These are phyloP conservation scores for Rhodosporidiobolus sp. DNA, from an alignment of 768 basidiomycete species.

Conservation along the genomic window DNA sequence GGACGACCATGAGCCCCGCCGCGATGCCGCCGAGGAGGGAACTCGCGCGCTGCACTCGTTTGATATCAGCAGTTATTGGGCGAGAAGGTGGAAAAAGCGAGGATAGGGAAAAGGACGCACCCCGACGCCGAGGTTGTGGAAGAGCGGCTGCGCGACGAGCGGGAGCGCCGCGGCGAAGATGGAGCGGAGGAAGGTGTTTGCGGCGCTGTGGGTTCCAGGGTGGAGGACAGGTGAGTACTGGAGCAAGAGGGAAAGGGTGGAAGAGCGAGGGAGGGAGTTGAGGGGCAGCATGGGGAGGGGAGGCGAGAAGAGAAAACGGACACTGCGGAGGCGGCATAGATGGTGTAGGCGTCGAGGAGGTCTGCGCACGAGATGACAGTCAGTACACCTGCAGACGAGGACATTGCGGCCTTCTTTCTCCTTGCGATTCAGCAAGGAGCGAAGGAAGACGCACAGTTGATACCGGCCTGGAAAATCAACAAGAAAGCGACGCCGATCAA, in stretches of 20 bases:
- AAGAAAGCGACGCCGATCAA: slow-evolving; percentile 48
- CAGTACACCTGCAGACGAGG: too few species aligned
- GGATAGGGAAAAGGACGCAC: too few species aligned
- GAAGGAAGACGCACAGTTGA: slow-evolving; percentile 19
- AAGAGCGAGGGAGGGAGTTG: too few species aligned
- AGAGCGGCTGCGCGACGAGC: slow-evolving; percentile 47
- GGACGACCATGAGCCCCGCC: slow-evolving; percentile 26
- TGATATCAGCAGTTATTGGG: too few species aligned
- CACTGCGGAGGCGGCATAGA: slow-evolving; percentile 41
- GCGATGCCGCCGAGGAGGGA: slow-evolving; percentile 36
- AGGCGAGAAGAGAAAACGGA: too few species aligned
- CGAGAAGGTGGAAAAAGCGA: too few species aligned
- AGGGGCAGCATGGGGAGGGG: too few species aligned
- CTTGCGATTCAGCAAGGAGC: slow-evolving; percentile 1
- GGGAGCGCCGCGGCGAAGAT: slow-evolving; percentile 43
- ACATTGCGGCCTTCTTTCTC: too few species aligned
- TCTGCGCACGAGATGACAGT: slow-evolving; percentile 43
- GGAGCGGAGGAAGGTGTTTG: slow-evolving; percentile 15
- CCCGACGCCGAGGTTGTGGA: slow-evolving; percentile 46
- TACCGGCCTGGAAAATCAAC: slow-evolving; percentile 47
- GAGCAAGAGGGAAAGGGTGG: neutral
- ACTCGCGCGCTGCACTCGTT: slow-evolving; percentile 22
- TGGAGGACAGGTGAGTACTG: slow-evolving; percentile 47
- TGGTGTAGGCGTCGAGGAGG: slow-evolving; percentile 44
- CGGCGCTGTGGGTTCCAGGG: slow-evolving; percentile 46